Evolutionary conservation across 2,329 filamentous ascomycete species (phyloP).

Genomic region (Fusarium staphyleae): DNA sequence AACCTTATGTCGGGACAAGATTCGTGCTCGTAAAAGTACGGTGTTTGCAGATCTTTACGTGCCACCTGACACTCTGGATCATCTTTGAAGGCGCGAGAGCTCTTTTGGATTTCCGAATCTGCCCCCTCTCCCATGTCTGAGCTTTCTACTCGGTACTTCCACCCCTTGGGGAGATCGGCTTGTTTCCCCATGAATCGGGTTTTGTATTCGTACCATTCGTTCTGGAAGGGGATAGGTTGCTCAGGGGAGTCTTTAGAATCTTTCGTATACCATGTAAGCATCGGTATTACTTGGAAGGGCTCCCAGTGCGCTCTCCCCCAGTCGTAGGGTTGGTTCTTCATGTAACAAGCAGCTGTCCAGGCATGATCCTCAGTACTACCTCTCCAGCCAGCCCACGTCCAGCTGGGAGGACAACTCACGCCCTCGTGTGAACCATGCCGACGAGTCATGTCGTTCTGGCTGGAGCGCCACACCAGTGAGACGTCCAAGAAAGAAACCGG

Average conservation of each 20-base stretch:
- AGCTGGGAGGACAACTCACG: not conserved
- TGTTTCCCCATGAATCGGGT: slow-evolving; percentile 4
- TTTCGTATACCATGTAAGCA: slow-evolving; percentile 7
- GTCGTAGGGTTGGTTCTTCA: slow-evolving; percentile 1
- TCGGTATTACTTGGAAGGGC: slow-evolving; percentile 9
- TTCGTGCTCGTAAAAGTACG: slow-evolving; percentile 11
- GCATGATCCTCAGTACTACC: not conserved
- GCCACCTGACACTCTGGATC: slow-evolving; percentile 5
- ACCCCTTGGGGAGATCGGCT: not conserved
- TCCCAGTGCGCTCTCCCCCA: slow-evolving; percentile 1
- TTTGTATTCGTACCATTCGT: slow-evolving; percentile 17
- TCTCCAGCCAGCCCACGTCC: slow-evolving; percentile 10
- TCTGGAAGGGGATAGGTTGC: slow-evolving; percentile 6
- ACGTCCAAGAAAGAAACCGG: slow-evolving; percentile 8
- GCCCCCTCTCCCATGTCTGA: not conserved
- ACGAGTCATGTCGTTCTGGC: not conserved
- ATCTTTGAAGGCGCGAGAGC: too few relatives aligned
- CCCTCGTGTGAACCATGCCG: not conserved
- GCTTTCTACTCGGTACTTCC: not conserved
- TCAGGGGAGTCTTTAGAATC: not conserved
- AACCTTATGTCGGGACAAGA: not conserved
- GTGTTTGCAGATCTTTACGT: not conserved
- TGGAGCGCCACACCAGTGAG: slow-evolving; percentile 3
- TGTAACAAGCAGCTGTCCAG: slow-evolving; percentile 5
- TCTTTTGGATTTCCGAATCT: too few relatives aligned